phyloP scores from a whole-genome alignment of 1,139 yeast species.

The Saccharomyces pastorianus region DNA sequence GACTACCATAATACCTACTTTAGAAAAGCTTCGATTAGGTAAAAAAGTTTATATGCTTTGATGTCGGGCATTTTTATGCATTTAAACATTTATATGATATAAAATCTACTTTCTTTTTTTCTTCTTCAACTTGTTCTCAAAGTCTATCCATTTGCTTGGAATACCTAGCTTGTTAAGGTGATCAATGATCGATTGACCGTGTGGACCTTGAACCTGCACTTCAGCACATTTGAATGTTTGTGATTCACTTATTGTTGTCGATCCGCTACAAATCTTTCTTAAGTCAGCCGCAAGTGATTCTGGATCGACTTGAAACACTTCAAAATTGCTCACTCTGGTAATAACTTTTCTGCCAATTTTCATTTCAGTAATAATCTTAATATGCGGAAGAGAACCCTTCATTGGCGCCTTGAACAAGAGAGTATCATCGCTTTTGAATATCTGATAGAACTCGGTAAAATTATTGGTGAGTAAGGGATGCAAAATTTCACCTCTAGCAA shows the following conservation, averaged over 20 bases:
- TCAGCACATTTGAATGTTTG: constrained; percentile 49
- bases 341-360: constrained; percentile 77
- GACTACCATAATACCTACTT: background rate
- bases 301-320: constrained; percentile 58
- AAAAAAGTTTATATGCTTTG: background rate
- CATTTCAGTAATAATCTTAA: constrained; percentile 61
- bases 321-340: constrained; percentile 65
- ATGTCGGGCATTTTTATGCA: background rate
- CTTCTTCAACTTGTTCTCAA: constrained; percentile 58
- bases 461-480: constrained; percentile 40
- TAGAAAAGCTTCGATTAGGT: background rate
- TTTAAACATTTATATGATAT: background rate
- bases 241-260: constrained; percentile 62
- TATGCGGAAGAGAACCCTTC: constrained; percentile 63
- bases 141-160: constrained; percentile 55
- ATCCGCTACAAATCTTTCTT: constrained; percentile 78
- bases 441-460: constrained; percentile 52
- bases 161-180: constrained; percentile 61
- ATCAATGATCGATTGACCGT: constrained; percentile 53
- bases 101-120: constrained; percentile 34
- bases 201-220: constrained; percentile 88
- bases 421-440: constrained; percentile 42
- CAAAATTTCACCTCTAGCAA: constrained; percentile 47
- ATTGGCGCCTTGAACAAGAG: constrained; percentile 34
- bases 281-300: constrained; percentile 59